Conservation (phyloP, 371 early-diverging fungal genomes). For the Mucor racemosus region DNA sequence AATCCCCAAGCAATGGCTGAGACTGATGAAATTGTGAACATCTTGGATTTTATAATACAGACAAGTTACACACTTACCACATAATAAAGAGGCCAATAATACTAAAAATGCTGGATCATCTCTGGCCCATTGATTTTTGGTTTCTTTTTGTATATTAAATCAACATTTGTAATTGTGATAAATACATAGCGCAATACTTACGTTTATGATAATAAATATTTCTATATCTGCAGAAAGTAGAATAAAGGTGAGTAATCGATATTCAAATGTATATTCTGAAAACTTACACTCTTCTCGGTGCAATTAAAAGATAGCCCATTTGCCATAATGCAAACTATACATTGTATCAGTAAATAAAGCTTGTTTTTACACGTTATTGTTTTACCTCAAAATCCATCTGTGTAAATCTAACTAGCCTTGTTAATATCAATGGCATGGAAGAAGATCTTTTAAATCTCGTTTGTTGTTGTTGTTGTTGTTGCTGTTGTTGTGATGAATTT, state of each 20-base stretch:
- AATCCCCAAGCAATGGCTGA: constrained; percentile 81
- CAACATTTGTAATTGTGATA: too few relatives aligned
- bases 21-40: constrained; percentile 40
- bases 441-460: constrained; percentile 15
- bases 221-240: constrained; percentile 83
- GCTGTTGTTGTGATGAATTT: background rate
- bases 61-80: constrained; percentile 50
- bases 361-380: background rate
- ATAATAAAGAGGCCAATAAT: constrained; percentile 63
- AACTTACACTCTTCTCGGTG: constrained; percentile 86
- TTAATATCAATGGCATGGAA: constrained; percentile 34
- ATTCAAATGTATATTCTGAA: background rate
- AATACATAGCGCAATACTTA: constrained; percentile 25
- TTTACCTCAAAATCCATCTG: constrained; percentile 78
- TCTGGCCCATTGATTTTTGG: constrained; percentile 95
- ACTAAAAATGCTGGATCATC: constrained; percentile 94
- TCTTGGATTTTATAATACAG: background rate
- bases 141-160: constrained; percentile 59
- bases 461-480: constrained; percentile 5
- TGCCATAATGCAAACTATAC: constrained; percentile 87
- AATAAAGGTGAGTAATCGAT: constrained; percentile 30
- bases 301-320: constrained; percentile 85
- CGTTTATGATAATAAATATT: constrained; percentile 93
- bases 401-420: constrained; percentile 71
- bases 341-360: background rate